These are phyloP conservation scores for Sicyos edulis DNA, from an alignment of 306 rosid genomes.

Conservation along the genomic window DNA sequence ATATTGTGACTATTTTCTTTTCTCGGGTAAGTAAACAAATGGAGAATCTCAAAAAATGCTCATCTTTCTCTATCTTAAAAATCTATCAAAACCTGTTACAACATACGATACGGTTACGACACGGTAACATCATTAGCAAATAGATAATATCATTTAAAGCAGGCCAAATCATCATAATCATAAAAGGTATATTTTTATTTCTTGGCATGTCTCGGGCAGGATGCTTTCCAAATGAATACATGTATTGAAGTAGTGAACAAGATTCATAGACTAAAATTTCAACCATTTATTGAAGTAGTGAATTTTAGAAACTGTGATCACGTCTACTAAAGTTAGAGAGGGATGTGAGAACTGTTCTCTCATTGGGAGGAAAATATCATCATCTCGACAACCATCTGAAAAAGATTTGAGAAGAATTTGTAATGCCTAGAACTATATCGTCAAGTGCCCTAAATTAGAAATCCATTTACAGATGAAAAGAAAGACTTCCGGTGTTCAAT, in stretches of 20 bases:
- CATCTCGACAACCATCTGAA: background rate
- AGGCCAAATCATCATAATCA: background rate
- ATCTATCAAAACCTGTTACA: constrained; percentile 20
- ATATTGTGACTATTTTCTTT: background rate
- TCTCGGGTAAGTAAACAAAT: constrained; percentile 7
- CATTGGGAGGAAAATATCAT: background rate
- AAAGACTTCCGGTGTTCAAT: no score
- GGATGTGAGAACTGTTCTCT: background rate
- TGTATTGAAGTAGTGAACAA: background rate
- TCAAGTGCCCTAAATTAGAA: no score
- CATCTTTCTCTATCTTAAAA: constrained; percentile 20
- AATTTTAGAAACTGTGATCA: background rate
- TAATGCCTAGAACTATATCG: background rate
- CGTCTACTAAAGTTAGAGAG: background rate
- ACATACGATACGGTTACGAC: background rate
- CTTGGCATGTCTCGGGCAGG: background rate
- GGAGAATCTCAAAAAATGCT: constrained; percentile 18
- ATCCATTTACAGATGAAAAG: no score
- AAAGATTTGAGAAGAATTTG: background rate
- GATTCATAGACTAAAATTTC: constrained; percentile 5
- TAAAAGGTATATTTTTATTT: background rate
- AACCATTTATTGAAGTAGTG: background rate
- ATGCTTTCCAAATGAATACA: background rate
- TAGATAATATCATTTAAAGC: background rate
- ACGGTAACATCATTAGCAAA: background rate